Evolutionary conservation across 306 rosid species (phyloP).

Genomic region (Dryas octopetala): DNA sequence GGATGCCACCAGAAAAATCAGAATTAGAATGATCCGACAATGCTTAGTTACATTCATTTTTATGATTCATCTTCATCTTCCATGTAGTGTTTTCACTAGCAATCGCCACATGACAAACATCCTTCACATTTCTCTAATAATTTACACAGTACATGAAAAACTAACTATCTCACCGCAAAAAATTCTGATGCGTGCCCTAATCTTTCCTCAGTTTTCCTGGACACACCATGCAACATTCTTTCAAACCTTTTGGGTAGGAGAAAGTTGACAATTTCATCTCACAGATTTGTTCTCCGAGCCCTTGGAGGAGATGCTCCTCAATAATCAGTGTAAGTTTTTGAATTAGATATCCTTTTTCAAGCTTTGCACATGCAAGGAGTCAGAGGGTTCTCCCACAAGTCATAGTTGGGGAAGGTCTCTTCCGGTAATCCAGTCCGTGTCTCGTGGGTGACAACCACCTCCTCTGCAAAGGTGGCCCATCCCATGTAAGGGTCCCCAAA

Average conservation of each 20-base stretch:
- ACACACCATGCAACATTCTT: slow-evolving; percentile 18
- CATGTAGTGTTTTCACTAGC: neutral
- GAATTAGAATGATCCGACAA: neutral
- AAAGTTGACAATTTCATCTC: slow-evolving; percentile 1
- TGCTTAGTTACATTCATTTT: too few relatives aligned
- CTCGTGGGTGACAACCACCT: slow-evolving; percentile 82
- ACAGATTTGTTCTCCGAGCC: slow-evolving; percentile 9
- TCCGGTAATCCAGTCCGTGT: slow-evolving; percentile 90
- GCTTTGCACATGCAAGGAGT: slow-evolving; percentile 99
- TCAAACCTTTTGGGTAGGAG: neutral
- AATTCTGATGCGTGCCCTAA: slow-evolving; percentile 22
- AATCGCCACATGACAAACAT: slow-evolving; percentile 16
- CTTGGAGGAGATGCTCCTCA: slow-evolving; percentile 25
- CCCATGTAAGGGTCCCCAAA: slow-evolving; percentile 99
- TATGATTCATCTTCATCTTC: neutral
- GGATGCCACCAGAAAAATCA: neutral
- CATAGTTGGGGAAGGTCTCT: slow-evolving; percentile 92
- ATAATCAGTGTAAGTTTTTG: slow-evolving; percentile 21
- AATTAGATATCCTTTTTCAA: slow-evolving; percentile 39
- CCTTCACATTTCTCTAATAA: slow-evolving; percentile 40
- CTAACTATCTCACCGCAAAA: slow-evolving; percentile 26
- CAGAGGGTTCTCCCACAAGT: slow-evolving; percentile 95
- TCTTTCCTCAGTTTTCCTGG: slow-evolving; percentile 23
- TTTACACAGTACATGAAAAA: slow-evolving; percentile 51
- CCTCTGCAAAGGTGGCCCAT: slow-evolving; percentile 93